phyloP scores from a whole-genome alignment of 176 grass and related monocot genomes.

The Otatea glauca region DNA sequence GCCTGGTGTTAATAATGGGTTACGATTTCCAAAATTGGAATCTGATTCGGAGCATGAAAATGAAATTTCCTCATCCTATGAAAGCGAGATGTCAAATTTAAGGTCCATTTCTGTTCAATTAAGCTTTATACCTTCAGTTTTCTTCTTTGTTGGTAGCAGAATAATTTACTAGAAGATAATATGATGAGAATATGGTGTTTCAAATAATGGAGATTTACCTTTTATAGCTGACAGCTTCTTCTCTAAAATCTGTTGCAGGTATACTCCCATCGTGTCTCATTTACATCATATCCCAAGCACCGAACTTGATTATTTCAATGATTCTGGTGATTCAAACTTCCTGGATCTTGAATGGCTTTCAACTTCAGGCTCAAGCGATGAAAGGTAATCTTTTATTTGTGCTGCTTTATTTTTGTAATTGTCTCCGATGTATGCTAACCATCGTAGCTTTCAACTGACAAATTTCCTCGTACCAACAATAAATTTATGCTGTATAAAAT shows the following conservation, averaged over 20 bases:
- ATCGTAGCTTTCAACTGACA: constrained; percentile 6
- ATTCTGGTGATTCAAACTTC: constrained; percentile 59
- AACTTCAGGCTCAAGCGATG: constrained; percentile 57
- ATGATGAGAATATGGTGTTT: not conserved
- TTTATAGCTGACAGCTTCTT: constrained; percentile 23
- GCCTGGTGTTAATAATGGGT: constrained; percentile 29
- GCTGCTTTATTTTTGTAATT: not conserved
- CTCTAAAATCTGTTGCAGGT: constrained; percentile 41
- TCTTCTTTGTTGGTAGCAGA: not conserved
- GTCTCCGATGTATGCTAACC: constrained; percentile 11
- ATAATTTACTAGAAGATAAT: constrained; percentile 21
- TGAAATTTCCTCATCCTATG: constrained; percentile 44
- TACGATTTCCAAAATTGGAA: constrained; percentile 41
- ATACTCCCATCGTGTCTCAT: constrained; percentile 38
- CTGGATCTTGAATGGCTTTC: constrained; percentile 58
- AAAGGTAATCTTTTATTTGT: constrained; percentile 41
- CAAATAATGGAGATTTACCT: not conserved
- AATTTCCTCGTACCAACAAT: constrained; percentile 1
- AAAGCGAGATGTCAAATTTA: constrained; percentile 47
- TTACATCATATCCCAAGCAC: constrained; percentile 8
- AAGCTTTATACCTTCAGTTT: not conserved
- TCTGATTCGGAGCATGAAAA: constrained; percentile 39
- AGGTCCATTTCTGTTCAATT: constrained; percentile 46
- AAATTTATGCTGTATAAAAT: constrained; percentile 14
- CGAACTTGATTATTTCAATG: constrained; percentile 22